These are phyloP conservation scores for Davidsoniella eucalypti DNA, from an alignment of 2,329 filamentous ascomycete species.

Conservation along the genomic window DNA sequence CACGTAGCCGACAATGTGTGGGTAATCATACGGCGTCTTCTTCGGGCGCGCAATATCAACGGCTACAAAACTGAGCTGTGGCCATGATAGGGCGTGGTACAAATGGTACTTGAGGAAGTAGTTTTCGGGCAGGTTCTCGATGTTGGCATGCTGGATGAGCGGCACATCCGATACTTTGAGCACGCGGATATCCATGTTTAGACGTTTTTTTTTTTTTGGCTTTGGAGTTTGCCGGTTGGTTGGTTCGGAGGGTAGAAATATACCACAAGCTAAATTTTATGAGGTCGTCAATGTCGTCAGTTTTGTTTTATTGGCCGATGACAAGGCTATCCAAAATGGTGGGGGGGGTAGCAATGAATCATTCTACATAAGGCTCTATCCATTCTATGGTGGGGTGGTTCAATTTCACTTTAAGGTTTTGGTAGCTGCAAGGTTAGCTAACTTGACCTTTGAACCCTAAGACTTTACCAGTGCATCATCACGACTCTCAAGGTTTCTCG, in stretches of 20 bases:
- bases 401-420: too few species aligned
- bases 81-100: slow-evolving; percentile 97
- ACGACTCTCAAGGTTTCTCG: too few species aligned
- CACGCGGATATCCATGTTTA: slow-evolving; percentile 71
- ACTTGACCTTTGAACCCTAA: too few species aligned
- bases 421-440: too few species aligned
- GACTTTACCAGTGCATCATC: too few species aligned
- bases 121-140: slow-evolving; percentile 97
- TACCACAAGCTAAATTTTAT: not conserved
- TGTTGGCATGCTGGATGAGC: slow-evolving; percentile 93
- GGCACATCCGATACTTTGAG: slow-evolving; percentile 72
- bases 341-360: too few species aligned
- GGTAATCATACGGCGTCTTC: slow-evolving; percentile 69
- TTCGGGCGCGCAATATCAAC: slow-evolving; percentile 74
- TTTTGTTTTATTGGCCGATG: not conserved
- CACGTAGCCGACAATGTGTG: slow-evolving; percentile 98
- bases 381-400: slow-evolving; percentile 2
- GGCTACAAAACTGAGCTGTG: slow-evolving; percentile 89
- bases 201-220: not conserved
- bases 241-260: not conserved
- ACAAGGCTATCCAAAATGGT: not conserved
- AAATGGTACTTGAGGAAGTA: slow-evolving; percentile 99
- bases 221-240: not conserved
- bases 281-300: slow-evolving; percentile 4
- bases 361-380: not conserved